Evolutionary conservation across 768 basidiomycete species (phyloP).

Genomic region (Stropharia rugosoannulata): DNA sequence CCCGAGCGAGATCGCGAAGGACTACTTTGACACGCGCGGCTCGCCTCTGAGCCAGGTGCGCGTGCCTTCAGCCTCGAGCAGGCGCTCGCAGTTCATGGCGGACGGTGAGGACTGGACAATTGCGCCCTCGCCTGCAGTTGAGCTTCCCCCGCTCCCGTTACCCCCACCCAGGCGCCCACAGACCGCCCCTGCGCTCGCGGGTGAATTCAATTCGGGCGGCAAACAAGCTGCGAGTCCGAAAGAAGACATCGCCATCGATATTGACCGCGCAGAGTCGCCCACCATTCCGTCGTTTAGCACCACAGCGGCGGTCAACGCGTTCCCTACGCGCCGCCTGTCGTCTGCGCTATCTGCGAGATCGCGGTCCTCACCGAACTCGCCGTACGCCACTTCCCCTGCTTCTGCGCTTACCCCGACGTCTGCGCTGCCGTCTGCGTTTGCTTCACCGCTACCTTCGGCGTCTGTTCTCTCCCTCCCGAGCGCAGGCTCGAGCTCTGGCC

Average conservation of each 20-base stretch:
- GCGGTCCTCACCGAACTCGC: conserved; percentile 2
- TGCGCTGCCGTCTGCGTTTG: not conserved
- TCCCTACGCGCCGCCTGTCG: conserved; percentile 17
- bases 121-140: conserved; percentile 31
- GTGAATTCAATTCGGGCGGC: not conserved
- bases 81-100: not conserved
- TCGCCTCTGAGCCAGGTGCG: not conserved
- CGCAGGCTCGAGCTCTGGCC: conserved; percentile 10
- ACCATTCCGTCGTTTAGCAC: conserved; percentile 53
- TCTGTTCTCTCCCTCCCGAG: conserved; percentile 9
- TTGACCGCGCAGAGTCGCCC: conserved; percentile 31
- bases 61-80: not conserved
- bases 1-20: conserved; percentile 50
- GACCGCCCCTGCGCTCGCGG: not conserved
- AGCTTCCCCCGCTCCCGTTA: conserved; percentile 36
- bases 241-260: not conserved
- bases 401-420: not conserved
- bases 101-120: conserved; percentile 32
- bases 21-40: not conserved
- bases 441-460: not conserved
- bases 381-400: conserved; percentile 2
- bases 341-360: conserved; percentile 6
- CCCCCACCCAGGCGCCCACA: conserved; percentile 30
- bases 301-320: conserved; percentile 44
- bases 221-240: conserved; percentile 7